Base-by-base conservation (phyloP, 805 yeast species). In the Ogataea saltuana region DNA sequence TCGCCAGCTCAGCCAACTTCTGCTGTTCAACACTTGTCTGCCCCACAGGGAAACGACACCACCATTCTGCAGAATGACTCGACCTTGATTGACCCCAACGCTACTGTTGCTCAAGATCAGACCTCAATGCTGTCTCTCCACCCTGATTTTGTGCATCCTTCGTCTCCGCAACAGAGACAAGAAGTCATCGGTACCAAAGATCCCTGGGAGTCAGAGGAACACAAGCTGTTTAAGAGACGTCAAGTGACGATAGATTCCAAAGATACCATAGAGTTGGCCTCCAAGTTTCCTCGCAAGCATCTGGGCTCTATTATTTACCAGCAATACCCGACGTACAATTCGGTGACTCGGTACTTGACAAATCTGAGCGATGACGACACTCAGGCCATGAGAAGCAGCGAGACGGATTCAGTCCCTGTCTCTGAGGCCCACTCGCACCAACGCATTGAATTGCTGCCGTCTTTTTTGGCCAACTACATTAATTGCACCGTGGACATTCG, bases 241-340 rank as follows among this genome's bases (percentile, higher is more conserved):
- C 35, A 41, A 13, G 42, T 49, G 9, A 56, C 52, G 0, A 68
- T 78, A 2, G 57, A 67, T 42, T 74, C 68, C 47, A 45, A 54
- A 10, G 71, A 68, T 26, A 80, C 71, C 1, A 44, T 75, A 0
- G 61, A 59, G 12, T 59, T 60, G 19, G 75, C 75, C 2, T 50
- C 63, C 3, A 53, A 59, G 42, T 75, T 77, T 50, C 72, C 74
- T 22, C 60, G 80, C 30, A 63, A 60, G 27, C 64, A 71, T 45
- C 61, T 83, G 8, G 87, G 87, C 0, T 67, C 78, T 1, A 60
- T 83, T 4, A 59, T 82, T 0, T 86, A 87, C 58, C 74, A 72
- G 33, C 76, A 79, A 7, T 70, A 72, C 16, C 80, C 83, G 11
- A 78, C 83, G 0, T 66, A 68, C 65, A 59, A 64, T 1, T 65